Conservation (phyloP, 257 asterid species). For the Knoxia roxburghii region DNA sequence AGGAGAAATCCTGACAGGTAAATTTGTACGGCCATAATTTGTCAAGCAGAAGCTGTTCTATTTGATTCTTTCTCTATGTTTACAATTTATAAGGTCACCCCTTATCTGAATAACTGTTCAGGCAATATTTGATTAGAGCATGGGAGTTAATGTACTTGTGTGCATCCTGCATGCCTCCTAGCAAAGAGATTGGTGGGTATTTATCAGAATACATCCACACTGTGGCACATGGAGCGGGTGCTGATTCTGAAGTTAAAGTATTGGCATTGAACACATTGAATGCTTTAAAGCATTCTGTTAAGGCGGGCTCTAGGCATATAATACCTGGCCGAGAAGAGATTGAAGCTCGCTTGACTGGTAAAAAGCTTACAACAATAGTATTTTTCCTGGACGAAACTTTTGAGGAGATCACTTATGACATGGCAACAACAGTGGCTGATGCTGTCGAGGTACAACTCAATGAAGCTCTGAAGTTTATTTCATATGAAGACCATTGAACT, state of each 20-base stretch:
- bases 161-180: conserved; percentile 97
- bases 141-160: conserved; percentile 97
- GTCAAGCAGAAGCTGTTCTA: conserved; percentile 5
- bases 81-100: conserved; percentile 2
- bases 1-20: conserved; percentile 91
- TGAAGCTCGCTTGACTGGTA: conserved; percentile 87
- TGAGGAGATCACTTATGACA: conserved; percentile 94
- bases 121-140: conserved; percentile 70
- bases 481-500: not conserved
- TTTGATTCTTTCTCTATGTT: conserved; percentile 3
- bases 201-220: conserved; percentile 74
- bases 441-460: conserved; percentile 73
- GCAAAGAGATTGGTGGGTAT: conserved; percentile 93
- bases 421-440: conserved; percentile 93
- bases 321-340: conserved; percentile 95
- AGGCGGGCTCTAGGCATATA: conserved; percentile 90
- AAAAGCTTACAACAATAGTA: conserved; percentile 90
- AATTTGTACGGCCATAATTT: not conserved
- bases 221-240: conserved; percentile 58
- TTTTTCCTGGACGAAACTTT: conserved; percentile 98
- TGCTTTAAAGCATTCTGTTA: conserved; percentile 82
- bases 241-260: conserved; percentile 78
- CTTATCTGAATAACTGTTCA: conserved; percentile 22
- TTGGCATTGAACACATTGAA: conserved; percentile 79
- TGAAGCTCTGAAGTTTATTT: not conserved